A percentile compares a stretch with the other conserved stretches of the same genome.
Conservation (phyloP, 768 basidiomycete genomes). For the Tulasnella sp. region DNA sequence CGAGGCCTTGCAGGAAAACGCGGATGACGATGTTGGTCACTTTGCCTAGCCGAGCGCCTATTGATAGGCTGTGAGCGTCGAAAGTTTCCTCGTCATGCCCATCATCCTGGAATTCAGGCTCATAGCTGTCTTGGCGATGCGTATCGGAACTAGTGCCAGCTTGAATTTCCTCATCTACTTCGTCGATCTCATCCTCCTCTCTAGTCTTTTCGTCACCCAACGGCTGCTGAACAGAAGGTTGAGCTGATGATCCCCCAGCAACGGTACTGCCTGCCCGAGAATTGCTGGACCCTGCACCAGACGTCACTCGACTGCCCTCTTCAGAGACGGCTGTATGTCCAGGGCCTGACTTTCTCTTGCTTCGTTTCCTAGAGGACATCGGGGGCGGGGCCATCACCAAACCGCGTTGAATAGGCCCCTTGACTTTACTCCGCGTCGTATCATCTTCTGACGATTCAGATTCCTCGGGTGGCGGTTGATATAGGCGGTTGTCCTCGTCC, state of each 20-base stretch:
- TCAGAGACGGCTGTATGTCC: background rate
- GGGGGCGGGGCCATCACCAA: conserved; percentile 25
- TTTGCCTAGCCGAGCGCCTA: conserved; percentile 37
- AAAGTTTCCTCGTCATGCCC: background rate
- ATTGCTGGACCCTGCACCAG: background rate
- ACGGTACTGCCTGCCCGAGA: background rate
- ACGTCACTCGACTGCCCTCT: conserved; percentile 1
- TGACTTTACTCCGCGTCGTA: conserved; percentile 38
- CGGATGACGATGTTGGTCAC: conserved; percentile 31
- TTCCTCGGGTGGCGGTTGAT: conserved; percentile 53
- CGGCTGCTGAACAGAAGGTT: background rate
- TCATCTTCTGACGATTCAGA: conserved; percentile 46
- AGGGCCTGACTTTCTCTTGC: background rate
- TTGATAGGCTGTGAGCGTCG: conserved; percentile 28
- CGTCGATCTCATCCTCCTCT: background rate
- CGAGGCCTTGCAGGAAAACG: conserved; percentile 23
- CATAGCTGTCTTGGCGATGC: background rate
- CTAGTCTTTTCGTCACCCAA: background rate
- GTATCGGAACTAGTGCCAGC: background rate
- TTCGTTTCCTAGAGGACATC: background rate
- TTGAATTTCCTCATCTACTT: conserved; percentile 8
- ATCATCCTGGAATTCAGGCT: conserved; percentile 9
- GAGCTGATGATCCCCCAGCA: background rate
- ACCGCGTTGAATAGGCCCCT: conserved; percentile 35
- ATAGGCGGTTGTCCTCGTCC: conserved; percentile 66